These are phyloP conservation scores for Mycena rosella DNA, from an alignment of 768 basidiomycete species.

Conservation along the genomic window DNA sequence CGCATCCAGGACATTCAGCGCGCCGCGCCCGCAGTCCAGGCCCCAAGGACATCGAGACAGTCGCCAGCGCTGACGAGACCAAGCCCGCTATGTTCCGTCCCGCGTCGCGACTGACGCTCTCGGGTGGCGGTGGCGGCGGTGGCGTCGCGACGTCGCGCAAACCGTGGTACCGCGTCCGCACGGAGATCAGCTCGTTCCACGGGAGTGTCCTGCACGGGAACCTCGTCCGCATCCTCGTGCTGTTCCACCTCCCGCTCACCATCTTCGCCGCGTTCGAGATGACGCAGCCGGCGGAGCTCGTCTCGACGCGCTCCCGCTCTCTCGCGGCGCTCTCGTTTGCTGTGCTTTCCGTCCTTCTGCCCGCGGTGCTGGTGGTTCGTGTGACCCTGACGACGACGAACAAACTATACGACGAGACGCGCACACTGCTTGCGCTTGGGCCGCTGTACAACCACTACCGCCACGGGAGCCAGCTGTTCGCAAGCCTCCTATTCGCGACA, in stretches of 20 bases:
- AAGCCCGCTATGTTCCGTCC: slow-evolving; percentile 36
- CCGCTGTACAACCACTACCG: slow-evolving; percentile 96
- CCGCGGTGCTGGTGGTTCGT: slow-evolving; percentile 80
- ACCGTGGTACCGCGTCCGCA: slow-evolving; percentile 67
- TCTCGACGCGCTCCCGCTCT: slow-evolving; percentile 72
- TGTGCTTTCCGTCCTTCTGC: slow-evolving; percentile 82
- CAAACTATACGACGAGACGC: slow-evolving; percentile 95
- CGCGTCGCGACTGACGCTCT: slow-evolving; percentile 29
- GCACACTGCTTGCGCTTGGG: slow-evolving; percentile 90
- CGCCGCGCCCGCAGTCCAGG: slow-evolving; percentile 36
- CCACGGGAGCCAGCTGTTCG: slow-evolving; percentile 91
- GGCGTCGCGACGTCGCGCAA: slow-evolving; percentile 47
- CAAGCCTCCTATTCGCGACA: slow-evolving; percentile 81
- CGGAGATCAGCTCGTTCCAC: slow-evolving; percentile 83
- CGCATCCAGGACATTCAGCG: slow-evolving; percentile 28
- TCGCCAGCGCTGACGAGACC: slow-evolving; percentile 41
- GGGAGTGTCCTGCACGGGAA: slow-evolving; percentile 89
- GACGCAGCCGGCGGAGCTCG: slow-evolving; percentile 64
- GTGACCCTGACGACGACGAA: slow-evolving; percentile 85
- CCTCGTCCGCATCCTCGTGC: slow-evolving; percentile 88
- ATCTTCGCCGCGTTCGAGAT: slow-evolving; percentile 93
- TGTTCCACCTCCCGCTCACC: slow-evolving; percentile 96
- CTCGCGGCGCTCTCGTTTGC: slow-evolving; percentile 88
- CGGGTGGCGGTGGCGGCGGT: slow-evolving; percentile 30
- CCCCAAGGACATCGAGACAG: slow-evolving; percentile 48